These are phyloP conservation scores for Magnolia sinica DNA, from an alignment of 164 flowering plant genomes.

Conservation along the genomic window DNA sequence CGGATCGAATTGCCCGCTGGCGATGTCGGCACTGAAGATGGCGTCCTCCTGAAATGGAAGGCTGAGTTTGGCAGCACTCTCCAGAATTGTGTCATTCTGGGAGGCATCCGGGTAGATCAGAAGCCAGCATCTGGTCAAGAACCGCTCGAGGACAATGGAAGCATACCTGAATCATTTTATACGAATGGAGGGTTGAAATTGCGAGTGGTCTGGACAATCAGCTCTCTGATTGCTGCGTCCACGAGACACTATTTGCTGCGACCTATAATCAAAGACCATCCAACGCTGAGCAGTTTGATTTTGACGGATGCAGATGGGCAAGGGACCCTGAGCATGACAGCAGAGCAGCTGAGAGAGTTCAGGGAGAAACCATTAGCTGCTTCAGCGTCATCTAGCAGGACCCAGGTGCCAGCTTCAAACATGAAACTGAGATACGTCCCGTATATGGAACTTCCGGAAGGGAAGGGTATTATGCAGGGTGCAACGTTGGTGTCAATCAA, in stretches of 20 bases:
- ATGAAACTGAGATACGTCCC: conserved; percentile 24
- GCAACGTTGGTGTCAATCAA: conserved; percentile 23
- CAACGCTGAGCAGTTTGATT: not conserved
- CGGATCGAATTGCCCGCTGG: conserved; percentile 41
- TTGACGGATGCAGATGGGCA: conserved; percentile 4
- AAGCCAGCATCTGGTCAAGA: conserved; percentile 1
- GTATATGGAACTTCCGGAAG: conserved; percentile 20
- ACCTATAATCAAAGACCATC: not conserved
- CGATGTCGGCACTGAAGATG: conserved; percentile 14
- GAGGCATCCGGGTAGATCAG: conserved; percentile 24
- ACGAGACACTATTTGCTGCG: not conserved
- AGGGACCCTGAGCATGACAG: conserved; percentile 24
- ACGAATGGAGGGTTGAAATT: conserved; percentile 84
- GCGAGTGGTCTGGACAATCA: conserved; percentile 9
- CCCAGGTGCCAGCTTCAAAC: conserved; percentile 26
- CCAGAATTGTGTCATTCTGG: conserved; percentile 43
- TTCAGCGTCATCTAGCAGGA: conserved; percentile 17
- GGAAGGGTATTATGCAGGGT: conserved; percentile 12
- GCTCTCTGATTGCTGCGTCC: not conserved
- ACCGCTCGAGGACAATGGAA: conserved; percentile 20
- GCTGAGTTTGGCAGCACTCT: conserved; percentile 52
- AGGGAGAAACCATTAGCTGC: conserved; percentile 23
- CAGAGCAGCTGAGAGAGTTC: conserved; percentile 29
- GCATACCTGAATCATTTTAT: conserved; percentile 87
- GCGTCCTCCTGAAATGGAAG: conserved; percentile 46